Evolutionary conservation across 345 rosid species (phyloP).

Genomic region (Pugionium dolabratum): DNA sequence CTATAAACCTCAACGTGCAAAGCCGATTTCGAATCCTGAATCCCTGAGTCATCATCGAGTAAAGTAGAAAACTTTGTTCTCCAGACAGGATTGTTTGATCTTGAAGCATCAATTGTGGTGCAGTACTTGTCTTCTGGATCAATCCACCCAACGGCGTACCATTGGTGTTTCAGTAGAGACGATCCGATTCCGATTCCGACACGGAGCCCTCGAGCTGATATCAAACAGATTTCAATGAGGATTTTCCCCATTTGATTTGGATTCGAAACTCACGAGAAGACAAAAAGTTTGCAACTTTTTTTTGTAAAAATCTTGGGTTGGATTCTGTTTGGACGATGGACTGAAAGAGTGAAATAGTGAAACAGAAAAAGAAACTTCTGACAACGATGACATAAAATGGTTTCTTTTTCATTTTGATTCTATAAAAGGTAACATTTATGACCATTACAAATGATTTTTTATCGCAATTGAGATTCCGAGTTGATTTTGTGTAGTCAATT

Average conservation of each 20-base stretch:
- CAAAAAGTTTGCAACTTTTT: background rate
- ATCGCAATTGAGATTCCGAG: no score
- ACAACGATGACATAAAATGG: background rate
- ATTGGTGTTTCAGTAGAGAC: constrained; percentile 80
- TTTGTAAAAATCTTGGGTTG: background rate
- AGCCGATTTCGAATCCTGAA: constrained; percentile 44
- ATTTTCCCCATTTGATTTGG: constrained; percentile 62
- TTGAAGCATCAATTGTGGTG: constrained; percentile 70
- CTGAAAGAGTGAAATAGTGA: background rate
- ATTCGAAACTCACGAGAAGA: background rate
- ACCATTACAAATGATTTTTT: no score
- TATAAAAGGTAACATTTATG: background rate
- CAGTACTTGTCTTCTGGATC: constrained; percentile 84
- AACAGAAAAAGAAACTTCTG: background rate
- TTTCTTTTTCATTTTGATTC: background rate
- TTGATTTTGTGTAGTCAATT: no score
- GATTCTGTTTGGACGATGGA: background rate
- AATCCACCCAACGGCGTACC: constrained; percentile 93
- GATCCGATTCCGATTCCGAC: constrained; percentile 47
- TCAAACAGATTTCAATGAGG: constrained; percentile 64
- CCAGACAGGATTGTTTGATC: constrained; percentile 75
- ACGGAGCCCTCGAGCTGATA: constrained; percentile 77
- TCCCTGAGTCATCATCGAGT: constrained; percentile 48
- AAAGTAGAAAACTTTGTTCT: constrained; percentile 68
- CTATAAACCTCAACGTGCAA: constrained; percentile 76